Base-by-base conservation (phyloP, 495 filamentous ascomycete species). In the Staphylotrichum tortipilum region DNA sequence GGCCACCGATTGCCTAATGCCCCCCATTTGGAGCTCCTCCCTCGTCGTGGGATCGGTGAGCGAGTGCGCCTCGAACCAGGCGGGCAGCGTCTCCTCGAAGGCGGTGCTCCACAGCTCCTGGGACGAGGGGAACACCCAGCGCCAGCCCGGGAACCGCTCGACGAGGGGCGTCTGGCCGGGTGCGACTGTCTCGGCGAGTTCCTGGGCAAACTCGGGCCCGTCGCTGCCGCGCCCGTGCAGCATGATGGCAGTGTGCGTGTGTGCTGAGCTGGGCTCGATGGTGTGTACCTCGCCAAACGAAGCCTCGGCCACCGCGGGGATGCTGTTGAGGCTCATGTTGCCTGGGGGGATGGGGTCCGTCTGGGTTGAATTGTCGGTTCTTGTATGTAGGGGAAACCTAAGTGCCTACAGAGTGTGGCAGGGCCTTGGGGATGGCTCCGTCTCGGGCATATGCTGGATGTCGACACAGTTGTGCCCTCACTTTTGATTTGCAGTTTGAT, bases 191-290 rank as follows among this genome's bases (percentile, higher is more conserved):
- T 61, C 55, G 42, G 72, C 61, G 21, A 78, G 59, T 10, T 81
- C 76, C 17, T 66, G 56, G 26, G 73, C 72, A 49, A 80, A 79
- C 53, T 79, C 73, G 17, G 59, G 49, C 3, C 75, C 78, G 33
- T 59, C 60, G 58, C 76, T 78, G 18, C 71, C 73, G 4, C 76
- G 70, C 10, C 78, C 79, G 52, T 80, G 78, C 4, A 79, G 68
- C 14, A 81, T 54, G 44, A 82, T 78, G 30, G 68, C 62, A 0
- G 78, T 81, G 50, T 77, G 67, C 1, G 71, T 77, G 54, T 81
- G 76, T 1, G 37, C 8, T 17, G 12, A 15, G 2, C n/a, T 55
- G 47, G 66, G 47, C 56, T 59, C 44, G 14, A 68, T 44, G 40
- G 62, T 45, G 44, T 52, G 44, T 11, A 50, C 31, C 5, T 44